Percentiles rank a stretch among this genome's conserved stretches.
These are phyloP conservation scores for Roridomyces roridus DNA, from an alignment of 768 basidiomycete genomes.

Conservation along the genomic window DNA sequence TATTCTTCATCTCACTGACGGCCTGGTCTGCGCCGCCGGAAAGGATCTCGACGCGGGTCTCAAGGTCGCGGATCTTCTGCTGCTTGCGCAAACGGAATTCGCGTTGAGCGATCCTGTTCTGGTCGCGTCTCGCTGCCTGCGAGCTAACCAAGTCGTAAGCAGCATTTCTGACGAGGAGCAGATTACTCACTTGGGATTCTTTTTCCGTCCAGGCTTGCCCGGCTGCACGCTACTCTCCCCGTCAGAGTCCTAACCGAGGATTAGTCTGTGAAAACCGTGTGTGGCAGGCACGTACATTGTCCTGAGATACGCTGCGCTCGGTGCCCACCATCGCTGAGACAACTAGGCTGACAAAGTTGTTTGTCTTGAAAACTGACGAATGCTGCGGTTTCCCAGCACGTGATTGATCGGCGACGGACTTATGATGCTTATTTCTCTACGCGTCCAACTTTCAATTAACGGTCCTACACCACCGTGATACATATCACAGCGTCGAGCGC, in stretches of 20 bases:
- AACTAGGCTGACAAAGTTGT: too few species aligned
- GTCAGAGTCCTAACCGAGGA: slow-evolving; percentile 64
- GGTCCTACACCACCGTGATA: too few species aligned
- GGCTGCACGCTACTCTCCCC: slow-evolving; percentile 42
- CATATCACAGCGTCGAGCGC: not conserved
- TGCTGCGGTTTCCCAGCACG: too few species aligned
- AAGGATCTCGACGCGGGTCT: slow-evolving; percentile 93
- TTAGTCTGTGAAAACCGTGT: not conserved
- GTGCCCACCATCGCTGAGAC: slow-evolving; percentile 32
- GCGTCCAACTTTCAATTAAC: too few species aligned
- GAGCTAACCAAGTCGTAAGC: slow-evolving; percentile 58
- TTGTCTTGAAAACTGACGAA: too few species aligned
- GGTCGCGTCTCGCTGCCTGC: slow-evolving; percentile 86
- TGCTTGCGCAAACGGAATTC: slow-evolving; percentile 94
- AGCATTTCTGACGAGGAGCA: slow-evolving; percentile 12
- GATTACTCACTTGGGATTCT: slow-evolving; percentile 80
- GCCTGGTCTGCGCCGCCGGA: slow-evolving; percentile 94
- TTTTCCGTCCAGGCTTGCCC: slow-evolving; percentile 82
- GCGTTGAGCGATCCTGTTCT: slow-evolving; percentile 91
- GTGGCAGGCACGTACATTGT: slow-evolving; percentile 49
- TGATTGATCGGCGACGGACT: too few species aligned
- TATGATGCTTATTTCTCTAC: too few species aligned
- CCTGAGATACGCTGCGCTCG: slow-evolving; percentile 71
- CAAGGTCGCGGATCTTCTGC: slow-evolving; percentile 92
- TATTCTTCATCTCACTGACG: slow-evolving; percentile 79